phyloP scores from a whole-genome alignment of 192 early-diverging fungal genomes.

The Linnemannia hyalina region DNA sequence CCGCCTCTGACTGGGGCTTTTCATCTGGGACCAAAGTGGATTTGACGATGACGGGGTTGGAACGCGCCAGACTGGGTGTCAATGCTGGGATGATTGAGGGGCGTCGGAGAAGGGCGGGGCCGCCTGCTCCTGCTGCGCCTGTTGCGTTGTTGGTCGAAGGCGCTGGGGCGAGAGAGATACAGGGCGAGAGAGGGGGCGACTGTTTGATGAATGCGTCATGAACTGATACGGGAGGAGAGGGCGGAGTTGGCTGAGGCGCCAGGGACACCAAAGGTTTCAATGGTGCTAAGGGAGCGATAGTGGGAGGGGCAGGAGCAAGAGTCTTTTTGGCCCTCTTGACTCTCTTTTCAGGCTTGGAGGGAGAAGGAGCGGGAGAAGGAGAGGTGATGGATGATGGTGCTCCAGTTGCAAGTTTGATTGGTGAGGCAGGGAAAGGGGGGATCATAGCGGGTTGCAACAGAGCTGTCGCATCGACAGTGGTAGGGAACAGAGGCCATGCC shows the following conservation, averaged over 20 bases:
- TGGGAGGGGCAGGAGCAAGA: conserved; percentile 10
- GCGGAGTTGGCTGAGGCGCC: conserved; percentile 47
- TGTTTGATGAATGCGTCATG: conserved; percentile 33
- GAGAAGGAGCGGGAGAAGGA: conserved; percentile 32
- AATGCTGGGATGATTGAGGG: conserved; percentile 57
- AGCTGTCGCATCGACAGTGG: conserved; percentile 21
- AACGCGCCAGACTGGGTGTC: conserved; percentile 40
- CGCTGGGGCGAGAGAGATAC: conserved; percentile 26
- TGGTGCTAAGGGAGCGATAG: conserved; percentile 43
- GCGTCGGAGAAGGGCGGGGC: conserved; percentile 26
- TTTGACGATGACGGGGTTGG: conserved; percentile 50
- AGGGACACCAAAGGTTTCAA: conserved; percentile 48
- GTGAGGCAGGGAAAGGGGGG: background rate
- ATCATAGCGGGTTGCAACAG: conserved; percentile 14
- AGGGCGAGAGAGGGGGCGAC: conserved; percentile 48
- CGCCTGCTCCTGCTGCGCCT: background rate
- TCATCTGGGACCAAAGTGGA: conserved; percentile 49
- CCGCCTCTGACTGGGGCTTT: conserved; percentile 57
- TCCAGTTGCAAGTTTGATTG: background rate
- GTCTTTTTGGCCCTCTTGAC: conserved; percentile 42
- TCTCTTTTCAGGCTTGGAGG: conserved; percentile 33
- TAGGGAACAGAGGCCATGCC: conserved; percentile 33
- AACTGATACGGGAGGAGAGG: conserved; percentile 32
- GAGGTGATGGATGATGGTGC: conserved; percentile 19
- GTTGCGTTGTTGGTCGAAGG: conserved; percentile 7